Percentiles rank a stretch among this genome's conserved stretches.
Evolutionary conservation across 768 basidiomycete genomes (phyloP).

Genomic region (Leccinum disarticulatum): DNA sequence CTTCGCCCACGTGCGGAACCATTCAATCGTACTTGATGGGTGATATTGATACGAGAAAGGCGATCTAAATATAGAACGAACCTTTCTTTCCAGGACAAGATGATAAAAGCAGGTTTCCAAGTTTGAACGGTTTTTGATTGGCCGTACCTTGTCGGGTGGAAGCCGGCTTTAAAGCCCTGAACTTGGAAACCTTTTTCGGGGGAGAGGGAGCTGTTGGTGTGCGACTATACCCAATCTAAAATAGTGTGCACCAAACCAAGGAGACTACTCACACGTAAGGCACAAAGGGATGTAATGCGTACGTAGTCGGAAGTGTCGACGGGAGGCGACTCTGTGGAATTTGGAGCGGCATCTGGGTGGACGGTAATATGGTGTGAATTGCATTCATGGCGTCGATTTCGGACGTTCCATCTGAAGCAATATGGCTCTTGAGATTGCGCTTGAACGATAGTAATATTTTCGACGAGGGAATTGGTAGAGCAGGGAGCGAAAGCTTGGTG

Average conservation of each 20-base stretch:
- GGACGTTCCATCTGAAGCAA: background rate
- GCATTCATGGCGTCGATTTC: background rate
- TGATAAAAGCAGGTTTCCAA: slow-evolving; percentile 88
- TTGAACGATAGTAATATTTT: slow-evolving; percentile 23
- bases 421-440: slow-evolving; percentile 13
- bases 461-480: slow-evolving; percentile 19
- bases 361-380: background rate
- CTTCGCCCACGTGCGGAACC: slow-evolving; percentile 78
- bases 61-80: slow-evolving; percentile 24
- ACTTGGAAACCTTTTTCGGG: slow-evolving; percentile 15
- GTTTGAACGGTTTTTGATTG: slow-evolving; percentile 27
- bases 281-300: slow-evolving; percentile 20
- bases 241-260: background rate
- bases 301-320: slow-evolving; percentile 10
- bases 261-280: slow-evolving; percentile 13
- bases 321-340: slow-evolving; percentile 3
- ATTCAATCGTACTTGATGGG: slow-evolving; percentile 56
- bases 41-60: background rate
- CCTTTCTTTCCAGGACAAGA: slow-evolving; percentile 97
- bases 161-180: slow-evolving; percentile 10
- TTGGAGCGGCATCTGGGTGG: slow-evolving; percentile 1
- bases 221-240: slow-evolving; percentile 15
- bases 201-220: slow-evolving; percentile 18
- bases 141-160: slow-evolving; percentile 6
- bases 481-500: slow-evolving; percentile 17